Base-by-base conservation (phyloP, 2,329 filamentous ascomycete species). In the Monosporascus sp. region DNA sequence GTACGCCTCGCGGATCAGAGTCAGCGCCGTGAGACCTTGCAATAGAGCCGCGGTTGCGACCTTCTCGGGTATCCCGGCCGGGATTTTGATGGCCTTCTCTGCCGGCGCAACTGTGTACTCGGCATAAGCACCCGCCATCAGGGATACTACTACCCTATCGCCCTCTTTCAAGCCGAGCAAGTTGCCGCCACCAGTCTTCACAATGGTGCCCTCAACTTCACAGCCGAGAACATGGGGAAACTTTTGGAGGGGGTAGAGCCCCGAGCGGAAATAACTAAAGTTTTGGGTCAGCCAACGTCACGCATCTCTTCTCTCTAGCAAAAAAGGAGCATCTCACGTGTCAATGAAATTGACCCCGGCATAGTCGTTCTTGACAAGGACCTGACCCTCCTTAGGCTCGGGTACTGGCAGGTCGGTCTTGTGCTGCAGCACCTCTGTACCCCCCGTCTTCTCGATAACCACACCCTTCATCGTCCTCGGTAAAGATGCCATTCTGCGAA, bases 261-360 rank as follows among this genome's bases (percentile, higher is more conserved):
- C 92, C 14, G 81, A 84, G 68, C 92, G 90, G 80, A 92, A 95
- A 73, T 96, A 96, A 39, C 79, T 84, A 47, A 38, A 36, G 37
- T 24, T 45, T 15, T 5, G 17, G 24, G 18, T 44, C 38, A 39
- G 38, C 38, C 18, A n/a, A 17, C 17, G 9, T 39, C 38, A 1
- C 17, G 42, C 48, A 24, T 14, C 42, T 56, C 48, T 56, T 25
- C 11, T 50, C 11, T 47, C 38, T 47, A n/a, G 49, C 27, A n/a
- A 5, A 38, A 39, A 6, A 9, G 59, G 44, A 11, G 54, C 47
- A 14, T 59, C 72, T 62, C 69, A 84, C 79, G 76, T 96, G 71
- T 96, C 92, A 64, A 96, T 95, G 73, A 82, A 96, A 73, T 96
- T 96, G 56, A 96, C 76, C 54, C 91, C 92, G 48, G 87, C 78